These are phyloP conservation scores for Solanum pinnatisectum DNA, from an alignment of 257 asterid species.

Conservation along the genomic window DNA sequence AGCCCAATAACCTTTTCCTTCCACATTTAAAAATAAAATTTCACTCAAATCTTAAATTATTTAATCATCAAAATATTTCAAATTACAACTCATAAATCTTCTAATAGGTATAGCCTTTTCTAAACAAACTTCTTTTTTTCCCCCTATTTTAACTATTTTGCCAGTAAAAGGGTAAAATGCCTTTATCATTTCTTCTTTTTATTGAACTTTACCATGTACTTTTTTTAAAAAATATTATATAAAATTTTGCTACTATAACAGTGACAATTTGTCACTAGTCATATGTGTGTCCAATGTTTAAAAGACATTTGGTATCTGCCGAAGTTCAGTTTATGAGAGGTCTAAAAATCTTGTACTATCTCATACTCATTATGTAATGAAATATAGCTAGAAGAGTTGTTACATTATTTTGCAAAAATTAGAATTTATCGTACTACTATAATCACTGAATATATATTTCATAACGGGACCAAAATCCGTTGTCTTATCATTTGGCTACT, in stretches of 20 bases:
- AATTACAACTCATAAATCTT: no score
- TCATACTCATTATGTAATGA: neutral
- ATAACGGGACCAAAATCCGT: conserved; percentile 9
- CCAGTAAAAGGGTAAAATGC: neutral
- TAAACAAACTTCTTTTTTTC: neutral
- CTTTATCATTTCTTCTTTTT: neutral
- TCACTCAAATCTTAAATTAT: neutral
- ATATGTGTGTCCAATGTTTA: neutral
- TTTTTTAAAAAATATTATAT: no score
- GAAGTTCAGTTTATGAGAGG: neutral
- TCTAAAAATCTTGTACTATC: neutral
- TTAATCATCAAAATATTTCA: neutral
- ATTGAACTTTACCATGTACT: neutral
- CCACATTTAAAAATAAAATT: neutral
- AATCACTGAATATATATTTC: neutral
- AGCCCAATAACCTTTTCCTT: neutral
- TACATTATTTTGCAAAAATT: neutral
- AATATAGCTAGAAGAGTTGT: neutral
- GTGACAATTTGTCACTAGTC: no score
- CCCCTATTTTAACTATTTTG: neutral
- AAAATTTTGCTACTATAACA: no score
- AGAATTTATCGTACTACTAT: neutral
- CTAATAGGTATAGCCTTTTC: neutral
- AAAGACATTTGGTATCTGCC: neutral
- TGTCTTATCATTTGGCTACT: neutral